These are phyloP conservation scores for Citrus hindsii DNA, from an alignment of 345 rosid genomes.

Conservation along the genomic window DNA sequence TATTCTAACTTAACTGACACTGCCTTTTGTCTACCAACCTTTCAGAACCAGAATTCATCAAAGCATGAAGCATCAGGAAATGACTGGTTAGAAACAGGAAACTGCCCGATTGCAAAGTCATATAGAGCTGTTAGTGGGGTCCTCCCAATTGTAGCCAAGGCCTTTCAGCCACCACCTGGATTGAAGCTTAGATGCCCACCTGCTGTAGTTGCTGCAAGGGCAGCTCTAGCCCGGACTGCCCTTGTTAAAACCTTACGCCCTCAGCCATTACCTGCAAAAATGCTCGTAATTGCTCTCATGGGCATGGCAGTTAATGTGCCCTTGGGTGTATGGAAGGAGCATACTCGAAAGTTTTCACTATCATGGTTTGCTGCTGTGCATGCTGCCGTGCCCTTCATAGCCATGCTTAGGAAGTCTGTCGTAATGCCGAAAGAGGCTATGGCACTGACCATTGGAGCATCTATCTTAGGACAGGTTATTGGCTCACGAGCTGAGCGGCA, in stretches of 20 bases:
- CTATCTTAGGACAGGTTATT: constrained; percentile 79
- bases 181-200: constrained; percentile 73
- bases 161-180: constrained; percentile 61
- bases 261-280: constrained; percentile 82
- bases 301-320: constrained; percentile 92
- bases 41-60: constrained; percentile 49
- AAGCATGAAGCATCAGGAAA: constrained; percentile 71
- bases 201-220: constrained; percentile 77
- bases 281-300: constrained; percentile 72
- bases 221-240: constrained; percentile 74
- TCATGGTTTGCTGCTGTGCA: constrained; percentile 87
- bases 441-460: constrained; percentile 84
- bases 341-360: constrained; percentile 71
- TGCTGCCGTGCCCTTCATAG: constrained; percentile 94
- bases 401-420: constrained; percentile 84
- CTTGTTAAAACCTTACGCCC: constrained; percentile 72
- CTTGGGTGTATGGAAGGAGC: constrained; percentile 85
- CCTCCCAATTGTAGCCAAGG: constrained; percentile 67
- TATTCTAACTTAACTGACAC: background rate
- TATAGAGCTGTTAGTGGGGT: constrained; percentile 69
- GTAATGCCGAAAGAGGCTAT: constrained; percentile 86
- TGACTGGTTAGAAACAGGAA: constrained; percentile 77
- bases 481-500: constrained; percentile 88
- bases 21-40: background rate
- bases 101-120: constrained; percentile 85